Percentiles rank a stretch among this genome's conserved stretches.
Conservation (phyloP, 192 early-diverging fungal genomes). For the Ramicandelaber brevisporus region DNA sequence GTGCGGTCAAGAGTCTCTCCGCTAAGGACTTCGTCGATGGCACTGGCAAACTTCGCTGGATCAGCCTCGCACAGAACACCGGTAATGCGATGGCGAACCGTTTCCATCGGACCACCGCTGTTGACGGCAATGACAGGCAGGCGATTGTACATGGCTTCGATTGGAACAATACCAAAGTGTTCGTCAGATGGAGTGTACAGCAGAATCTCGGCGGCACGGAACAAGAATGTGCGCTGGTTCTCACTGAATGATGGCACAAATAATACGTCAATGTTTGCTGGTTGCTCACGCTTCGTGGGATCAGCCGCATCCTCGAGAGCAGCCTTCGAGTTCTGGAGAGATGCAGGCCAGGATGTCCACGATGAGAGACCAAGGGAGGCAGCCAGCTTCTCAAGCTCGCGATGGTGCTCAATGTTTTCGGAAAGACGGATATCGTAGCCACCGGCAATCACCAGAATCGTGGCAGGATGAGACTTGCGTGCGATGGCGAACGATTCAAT, state of each 20-base stretch:
- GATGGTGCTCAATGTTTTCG: constrained; percentile 72
- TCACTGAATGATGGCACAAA: constrained; percentile 79
- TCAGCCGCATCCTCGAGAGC: constrained; percentile 4
- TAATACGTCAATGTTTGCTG: constrained; percentile 29
- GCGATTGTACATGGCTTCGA: constrained; percentile 80
- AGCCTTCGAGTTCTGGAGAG: constrained; percentile 1
- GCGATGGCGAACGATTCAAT: constrained; percentile 42
- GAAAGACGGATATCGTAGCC: constrained; percentile 61
- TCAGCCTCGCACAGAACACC: constrained; percentile 45
- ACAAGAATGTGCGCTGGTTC: constrained; percentile 42
- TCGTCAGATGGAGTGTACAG: constrained; percentile 84
- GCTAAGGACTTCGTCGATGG: constrained; percentile 22
- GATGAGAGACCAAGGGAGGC: constrained; percentile 9
- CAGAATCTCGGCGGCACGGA: constrained; percentile 29
- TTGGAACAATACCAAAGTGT: constrained; percentile 92
- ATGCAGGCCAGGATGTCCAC: constrained; percentile 8
- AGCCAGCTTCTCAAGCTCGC: constrained; percentile 38
- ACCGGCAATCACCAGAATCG: constrained; percentile 51
- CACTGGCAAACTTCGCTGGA: constrained; percentile 31
- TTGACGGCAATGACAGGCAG: constrained; percentile 73
- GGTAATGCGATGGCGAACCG: constrained; percentile 38
- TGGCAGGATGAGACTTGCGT: background rate
- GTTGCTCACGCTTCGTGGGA: constrained; percentile 1
- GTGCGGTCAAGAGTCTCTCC: constrained; percentile 8
- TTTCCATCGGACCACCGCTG: constrained; percentile 69